phyloP scores from a whole-genome alignment of 768 basidiomycete species.

The Galerina marginata region DNA sequence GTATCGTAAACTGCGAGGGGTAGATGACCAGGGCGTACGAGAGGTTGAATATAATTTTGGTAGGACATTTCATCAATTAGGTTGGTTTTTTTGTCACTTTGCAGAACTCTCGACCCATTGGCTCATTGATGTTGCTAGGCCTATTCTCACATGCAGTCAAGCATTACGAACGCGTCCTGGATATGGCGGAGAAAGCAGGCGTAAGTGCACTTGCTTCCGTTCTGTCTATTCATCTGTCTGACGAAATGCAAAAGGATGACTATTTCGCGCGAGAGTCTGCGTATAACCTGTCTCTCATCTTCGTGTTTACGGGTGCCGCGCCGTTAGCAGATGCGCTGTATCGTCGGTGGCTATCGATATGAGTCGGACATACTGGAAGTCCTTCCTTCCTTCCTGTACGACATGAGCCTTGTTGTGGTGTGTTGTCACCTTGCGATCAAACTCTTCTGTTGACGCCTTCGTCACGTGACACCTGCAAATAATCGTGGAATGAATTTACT shows the following conservation, averaged over 20 bases:
- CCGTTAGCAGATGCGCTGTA: constrained; percentile 74
- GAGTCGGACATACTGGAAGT: not conserved
- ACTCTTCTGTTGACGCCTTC: no score
- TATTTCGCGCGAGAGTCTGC: constrained; percentile 76
- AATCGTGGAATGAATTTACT: no score
- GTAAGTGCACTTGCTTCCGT: constrained; percentile 31
- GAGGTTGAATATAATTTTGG: constrained; percentile 97
- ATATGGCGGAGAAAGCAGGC: constrained; percentile 53
- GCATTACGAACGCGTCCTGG: constrained; percentile 83
- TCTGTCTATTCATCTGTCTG: not conserved
- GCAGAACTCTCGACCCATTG: not conserved
- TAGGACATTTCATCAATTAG: constrained; percentile 90
- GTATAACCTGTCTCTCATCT: constrained; percentile 87
- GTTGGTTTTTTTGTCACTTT: constrained; percentile 45
- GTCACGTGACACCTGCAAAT: no score
- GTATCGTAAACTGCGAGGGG: constrained; percentile 72
- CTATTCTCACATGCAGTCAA: constrained; percentile 80
- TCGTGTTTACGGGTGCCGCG: constrained; percentile 76
- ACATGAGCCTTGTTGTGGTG: no score
- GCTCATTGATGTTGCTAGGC: constrained; percentile 47
- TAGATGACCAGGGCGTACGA: constrained; percentile 46
- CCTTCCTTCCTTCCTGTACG: no score
- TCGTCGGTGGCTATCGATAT: constrained; percentile 83
- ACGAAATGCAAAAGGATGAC: constrained; percentile 40
- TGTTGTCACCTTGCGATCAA: no score